Evolutionary conservation across 2,329 filamentous ascomycete genomes (phyloP).

Genomic region (Pseudocercospora pini-densiflorae): DNA sequence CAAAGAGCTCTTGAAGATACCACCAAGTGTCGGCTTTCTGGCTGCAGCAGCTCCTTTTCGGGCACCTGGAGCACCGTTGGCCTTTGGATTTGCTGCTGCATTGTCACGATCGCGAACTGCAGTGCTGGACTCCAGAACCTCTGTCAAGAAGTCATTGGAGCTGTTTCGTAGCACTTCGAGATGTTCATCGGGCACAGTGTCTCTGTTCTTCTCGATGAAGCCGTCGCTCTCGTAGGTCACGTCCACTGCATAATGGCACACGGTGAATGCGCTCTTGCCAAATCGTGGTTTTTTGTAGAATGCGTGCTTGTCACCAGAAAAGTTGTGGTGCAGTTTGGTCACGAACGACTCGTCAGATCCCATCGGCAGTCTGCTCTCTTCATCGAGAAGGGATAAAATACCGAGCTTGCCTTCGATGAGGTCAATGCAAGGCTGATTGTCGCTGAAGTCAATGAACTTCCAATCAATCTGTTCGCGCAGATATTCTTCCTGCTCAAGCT

Average conservation of each 20-base stretch:
- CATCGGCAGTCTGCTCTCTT: conserved; percentile 96
- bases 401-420: conserved; percentile 97
- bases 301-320: conserved; percentile 84
- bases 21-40: conserved; percentile 94
- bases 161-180: conserved; percentile 89
- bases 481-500: conserved; percentile 98
- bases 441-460: conserved; percentile 99
- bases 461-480: conserved; percentile 95
- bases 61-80: conserved; percentile 72
- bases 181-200: conserved; percentile 98
- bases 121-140: conserved; percentile 83
- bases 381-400: conserved; percentile 87
- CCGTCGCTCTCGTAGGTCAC: conserved; percentile 99
- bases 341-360: conserved; percentile 97
- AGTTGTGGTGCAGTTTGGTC: conserved; percentile 94
- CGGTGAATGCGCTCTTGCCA: conserved; percentile 95
- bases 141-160: conserved; percentile 80
- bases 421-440: conserved; percentile 99
- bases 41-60: conserved; percentile 92
- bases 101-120: conserved; percentile 88
- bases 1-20: conserved; percentile 97
- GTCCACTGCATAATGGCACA: conserved; percentile 97
- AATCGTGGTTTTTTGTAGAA: conserved; percentile 99
- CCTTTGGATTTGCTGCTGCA: conserved; percentile 60
- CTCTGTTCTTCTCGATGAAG: conserved; percentile 99